Base-by-base conservation (phyloP, 1,139 yeast species). In the Lodderomyces parapsilosis region DNA sequence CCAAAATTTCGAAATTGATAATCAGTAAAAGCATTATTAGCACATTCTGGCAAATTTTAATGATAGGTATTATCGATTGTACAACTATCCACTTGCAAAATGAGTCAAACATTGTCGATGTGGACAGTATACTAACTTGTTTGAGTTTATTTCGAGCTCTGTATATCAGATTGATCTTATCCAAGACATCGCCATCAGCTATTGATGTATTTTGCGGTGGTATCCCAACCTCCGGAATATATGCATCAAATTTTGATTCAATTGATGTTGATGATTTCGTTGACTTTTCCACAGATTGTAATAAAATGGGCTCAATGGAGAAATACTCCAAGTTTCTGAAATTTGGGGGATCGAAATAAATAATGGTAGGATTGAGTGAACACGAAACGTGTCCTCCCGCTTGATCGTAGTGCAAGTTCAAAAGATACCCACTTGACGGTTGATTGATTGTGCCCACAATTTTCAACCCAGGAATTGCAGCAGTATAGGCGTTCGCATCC, bases 301-400 rank as follows among this genome's bases (percentile, higher is more conserved):
- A 73, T 27, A 79, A 71, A 33, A 85, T 86, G 0, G 97, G 96
- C 19, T 74, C 68, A 4, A 86, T 63, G 0, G 97, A 83, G 52
- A 82, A 86, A 59, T 86, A 89, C 55, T 91, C 96, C 73, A 93
- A 76, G 48, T 80, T 76, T 36, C 72, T 71, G 20, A 86, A 81
- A 41, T 79, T 76, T 0, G 98, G 98, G 1, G 95, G 87, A 27
- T 79, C 78, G 59, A 82, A 91, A 14, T 77, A 54, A 2, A 91
- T 68, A 1, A 88, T 57, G 23, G 71, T 71, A 38, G 64, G 57
- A 30, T 8, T 35, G 31, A 22, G 33, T 13, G 11, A 13, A 20
- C 36, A 31, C 31, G 10, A 23, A 17, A 36, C 9, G 9, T n/a
- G 6, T 2, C 22, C 23, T 4, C 7, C 14, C 6, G 11, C 19